Evolutionary conservation across 768 basidiomycete genomes (phyloP).

Genomic region (Hebeloma cylindrosporum): DNA sequence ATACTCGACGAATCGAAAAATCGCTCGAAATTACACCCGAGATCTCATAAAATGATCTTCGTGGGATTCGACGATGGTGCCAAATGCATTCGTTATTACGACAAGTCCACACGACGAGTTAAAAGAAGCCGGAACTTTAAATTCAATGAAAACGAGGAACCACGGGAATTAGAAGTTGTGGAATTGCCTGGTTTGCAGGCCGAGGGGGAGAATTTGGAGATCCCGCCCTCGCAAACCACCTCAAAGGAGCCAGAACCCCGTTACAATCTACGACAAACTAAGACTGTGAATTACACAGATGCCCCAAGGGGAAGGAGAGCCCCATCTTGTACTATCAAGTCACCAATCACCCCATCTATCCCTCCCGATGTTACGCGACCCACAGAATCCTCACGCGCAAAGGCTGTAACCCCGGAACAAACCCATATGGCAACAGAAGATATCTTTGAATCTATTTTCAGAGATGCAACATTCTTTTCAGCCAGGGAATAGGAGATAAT

Average conservation of each 20-base stretch:
- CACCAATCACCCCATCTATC: too few species aligned
- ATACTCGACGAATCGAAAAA: conserved; percentile 7
- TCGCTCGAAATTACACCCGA: background rate
- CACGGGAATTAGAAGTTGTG: conserved; percentile 1
- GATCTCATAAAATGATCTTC: too few species aligned
- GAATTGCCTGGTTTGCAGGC: background rate
- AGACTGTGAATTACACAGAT: too few species aligned
- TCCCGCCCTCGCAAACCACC: conserved; percentile 5
- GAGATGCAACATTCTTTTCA: background rate
- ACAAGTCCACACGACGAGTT: too few species aligned
- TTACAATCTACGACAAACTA: background rate
- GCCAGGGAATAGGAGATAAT: background rate
- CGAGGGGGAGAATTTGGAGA: conserved; percentile 4
- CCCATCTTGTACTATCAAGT: too few species aligned
- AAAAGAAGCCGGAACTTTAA: too few species aligned
- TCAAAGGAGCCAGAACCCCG: background rate
- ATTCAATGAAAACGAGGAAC: conserved; percentile 10
- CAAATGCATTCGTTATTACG: conserved; percentile 11
- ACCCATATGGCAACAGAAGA: conserved; percentile 5
- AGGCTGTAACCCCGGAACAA: conserved; percentile 1
- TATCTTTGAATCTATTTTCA: conserved; percentile 1
- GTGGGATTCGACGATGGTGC: too few species aligned
- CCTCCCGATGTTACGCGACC: too few species aligned
- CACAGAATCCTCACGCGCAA: conserved; percentile 11
- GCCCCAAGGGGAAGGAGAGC: too few species aligned